Evolutionary conservation across 495 filamentous ascomycete genomes (phyloP).

Genomic region (Aspergillus cavernicola): DNA sequence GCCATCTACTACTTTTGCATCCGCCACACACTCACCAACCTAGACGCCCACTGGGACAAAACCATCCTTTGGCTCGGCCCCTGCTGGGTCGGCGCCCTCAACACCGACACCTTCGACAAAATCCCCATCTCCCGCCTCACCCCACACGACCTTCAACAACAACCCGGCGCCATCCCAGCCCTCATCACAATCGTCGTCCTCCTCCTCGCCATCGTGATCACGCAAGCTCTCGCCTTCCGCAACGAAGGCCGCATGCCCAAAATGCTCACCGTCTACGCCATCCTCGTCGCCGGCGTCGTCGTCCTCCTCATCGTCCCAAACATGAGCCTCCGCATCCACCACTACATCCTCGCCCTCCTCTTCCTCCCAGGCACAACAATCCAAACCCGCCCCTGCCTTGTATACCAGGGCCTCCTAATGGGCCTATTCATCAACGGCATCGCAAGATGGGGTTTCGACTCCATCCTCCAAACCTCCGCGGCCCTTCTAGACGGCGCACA

Average conservation of each 20-base stretch:
- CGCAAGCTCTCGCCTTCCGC: conserved; percentile 65
- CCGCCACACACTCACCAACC: conserved; percentile 44
- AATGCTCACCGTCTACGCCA: conserved; percentile 64
- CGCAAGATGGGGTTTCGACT: conserved; percentile 62
- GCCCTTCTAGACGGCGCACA: conserved; percentile 47
- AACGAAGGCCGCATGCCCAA: conserved; percentile 60
- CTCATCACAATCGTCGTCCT: conserved; percentile 59
- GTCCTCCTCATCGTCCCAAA: conserved; percentile 50
- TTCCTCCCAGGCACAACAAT: conserved; percentile 55
- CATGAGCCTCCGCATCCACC: conserved; percentile 61
- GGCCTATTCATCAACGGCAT: conserved; percentile 64
- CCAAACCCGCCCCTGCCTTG: conserved; percentile 53
- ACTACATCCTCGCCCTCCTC: conserved; percentile 60
- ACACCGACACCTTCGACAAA: conserved; percentile 70
- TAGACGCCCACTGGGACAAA: conserved; percentile 67
- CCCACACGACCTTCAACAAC: conserved; percentile 66
- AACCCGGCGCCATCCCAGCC: conserved; percentile 68
- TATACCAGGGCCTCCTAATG: conserved; percentile 61
- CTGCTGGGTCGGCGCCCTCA: conserved; percentile 74
- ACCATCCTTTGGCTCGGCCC: conserved; percentile 70
- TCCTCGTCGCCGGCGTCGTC: conserved; percentile 40
- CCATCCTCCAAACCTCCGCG: conserved; percentile 55
- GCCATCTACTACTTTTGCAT: conserved; percentile 64
- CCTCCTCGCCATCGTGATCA: conserved; percentile 47
- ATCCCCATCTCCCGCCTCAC: conserved; percentile 77